Evolutionary conservation across 441 rosid genomes (phyloP), one percentile per base, ranked within the genome.

Genomic region (Eruca vesicaria): DNA sequence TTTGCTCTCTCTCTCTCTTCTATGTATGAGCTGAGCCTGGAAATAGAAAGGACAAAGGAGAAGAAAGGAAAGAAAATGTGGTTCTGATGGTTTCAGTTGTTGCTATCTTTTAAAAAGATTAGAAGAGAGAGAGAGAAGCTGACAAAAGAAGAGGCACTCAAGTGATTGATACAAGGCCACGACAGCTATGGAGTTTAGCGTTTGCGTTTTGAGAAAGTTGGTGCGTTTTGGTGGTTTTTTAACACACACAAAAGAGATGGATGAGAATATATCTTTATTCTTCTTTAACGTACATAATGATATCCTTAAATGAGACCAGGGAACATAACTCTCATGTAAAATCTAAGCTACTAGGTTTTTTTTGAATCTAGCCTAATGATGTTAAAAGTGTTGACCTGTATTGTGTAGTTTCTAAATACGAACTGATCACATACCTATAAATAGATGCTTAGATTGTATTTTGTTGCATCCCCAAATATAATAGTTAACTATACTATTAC

Each of bases 241-340:
- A n/a, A n/a, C 19, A 53, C 58, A 31, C 65, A 61, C 59, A 21
- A 58, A 66, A 64, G 48, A 2, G 55, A 9, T 38, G 2, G 55
- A 9, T 38, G 2, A 32, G 58, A 28, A 52, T 52, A 43, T n/a
- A 12, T 0, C 15, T 18, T 35, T n/a, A 52, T 43, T 9, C 18
- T 21, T 76, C 74, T 75, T 53, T 69, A 62, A 62, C 64, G 79
- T 69, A 69, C 79, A 41, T 43, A 69, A 69, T 69, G 66, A 71
- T 77, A 71, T 70, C 80, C 80, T 77, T 77, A 70, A 77, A 77
- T 1, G 76, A 71, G 76, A 77, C 80, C 12, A 57, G 67, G 67
- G 80, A 64, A 57, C 75, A 76, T 64, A 48, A 63, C 26, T 63
- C 35, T 9, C 64, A 68, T 68, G 32, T 23, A 16, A 75, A 61